Evolutionary conservation across 108 stramenopile species (phyloP), one percentile per base, ranked within the genome.

Genomic region (Cylindrotheca closterium): DNA sequence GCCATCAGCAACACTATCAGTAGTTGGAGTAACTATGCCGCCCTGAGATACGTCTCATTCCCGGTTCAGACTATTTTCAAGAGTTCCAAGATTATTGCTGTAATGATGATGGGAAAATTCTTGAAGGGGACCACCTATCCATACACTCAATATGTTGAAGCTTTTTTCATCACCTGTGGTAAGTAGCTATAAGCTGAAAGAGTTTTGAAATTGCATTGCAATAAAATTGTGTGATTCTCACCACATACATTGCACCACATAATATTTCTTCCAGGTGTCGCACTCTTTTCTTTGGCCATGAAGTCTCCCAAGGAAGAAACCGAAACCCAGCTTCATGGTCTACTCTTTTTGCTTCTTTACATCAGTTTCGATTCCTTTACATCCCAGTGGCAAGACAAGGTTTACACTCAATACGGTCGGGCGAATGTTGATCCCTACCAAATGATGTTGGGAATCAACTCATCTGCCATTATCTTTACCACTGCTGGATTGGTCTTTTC

Each of bases 401-500:
- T 99, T 32, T 99, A 98, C 85, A 75, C 74, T 62, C 88, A 93
- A 63, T 95, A 98, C 77, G 94, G 94, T 30, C 58, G 80, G 37
- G 68, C 66, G 24, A 88, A 94, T 73, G 93, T 98, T 4, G 92
- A 90, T 67, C 86, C 84, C 51, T 98, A 95, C 77, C 97, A 98
- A 77, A 99, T 99, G 99, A 99, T 99, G 99, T 75, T 99, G 59
- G 93, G 93, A 17, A 96, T 99, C 65, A 99, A 98, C 65, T 87
- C 78, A 28, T 95, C 96, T 46, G 94, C 96, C 27, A 95, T 96
- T 65, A 52, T 83, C 54, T 96, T 99, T 70, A 96, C 97, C 2
- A 83, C 92, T 17, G 45, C 77, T 23, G 96, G 94, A 22, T 79
- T 99, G 51, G 58, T 99, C 45, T 65, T 93, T 47, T 74, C 90